These are phyloP conservation scores for Lyophyllum shimeji DNA, from an alignment of 768 basidiomycete species.

Conservation along the genomic window DNA sequence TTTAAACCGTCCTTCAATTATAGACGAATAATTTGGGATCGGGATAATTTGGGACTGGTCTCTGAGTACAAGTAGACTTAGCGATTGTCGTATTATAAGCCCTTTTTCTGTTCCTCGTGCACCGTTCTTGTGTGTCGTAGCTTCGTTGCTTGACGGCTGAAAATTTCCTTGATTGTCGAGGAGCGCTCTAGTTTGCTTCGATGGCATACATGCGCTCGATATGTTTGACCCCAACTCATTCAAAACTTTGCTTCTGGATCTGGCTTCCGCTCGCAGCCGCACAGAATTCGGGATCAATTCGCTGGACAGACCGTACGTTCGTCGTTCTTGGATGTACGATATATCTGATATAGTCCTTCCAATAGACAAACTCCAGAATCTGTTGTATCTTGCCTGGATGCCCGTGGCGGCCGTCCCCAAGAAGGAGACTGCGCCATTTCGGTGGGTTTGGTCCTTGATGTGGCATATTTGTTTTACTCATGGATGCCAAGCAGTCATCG, in stretches of 20 bases:
- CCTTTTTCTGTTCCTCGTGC: background rate
- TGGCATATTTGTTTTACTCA: background rate
- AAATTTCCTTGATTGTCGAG: no score
- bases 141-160: background rate
- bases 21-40: background rate
- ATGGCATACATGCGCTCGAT: no score
- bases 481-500: background rate
- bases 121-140: background rate
- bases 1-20: background rate
- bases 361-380: background rate
- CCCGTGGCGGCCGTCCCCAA: background rate
- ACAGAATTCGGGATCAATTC: background rate
- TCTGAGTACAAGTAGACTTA: background rate
- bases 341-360: background rate
- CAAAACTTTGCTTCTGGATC: background rate
- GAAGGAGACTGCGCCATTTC: background rate
- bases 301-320: background rate
- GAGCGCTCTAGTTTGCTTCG: no score
- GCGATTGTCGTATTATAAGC: background rate
- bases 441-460: background rate
- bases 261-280: background rate
- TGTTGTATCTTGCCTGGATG: background rate
- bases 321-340: background rate
- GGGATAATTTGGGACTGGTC: background rate
- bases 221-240: background rate